Evolutionary conservation across 192 early-diverging fungal genomes (phyloP), one percentile per base, ranked within the genome.

Genomic region (Mortierella hygrophila): DNA sequence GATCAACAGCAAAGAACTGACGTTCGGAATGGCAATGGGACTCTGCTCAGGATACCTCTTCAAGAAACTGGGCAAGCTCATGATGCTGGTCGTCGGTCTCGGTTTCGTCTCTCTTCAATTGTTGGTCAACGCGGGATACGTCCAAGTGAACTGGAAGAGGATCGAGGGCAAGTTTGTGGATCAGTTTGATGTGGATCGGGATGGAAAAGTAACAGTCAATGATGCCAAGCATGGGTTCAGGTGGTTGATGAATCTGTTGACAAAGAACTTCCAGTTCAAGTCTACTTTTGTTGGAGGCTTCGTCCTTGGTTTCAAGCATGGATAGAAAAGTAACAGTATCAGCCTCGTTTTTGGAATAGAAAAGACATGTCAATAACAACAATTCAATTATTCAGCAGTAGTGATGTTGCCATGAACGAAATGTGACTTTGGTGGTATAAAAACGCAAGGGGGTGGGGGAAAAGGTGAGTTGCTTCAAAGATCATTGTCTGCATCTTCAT

Each of bases 211-310:
- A 3, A 91, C 89, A 0, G 41, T 40, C 42, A 76, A 73, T 4
- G 88, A 91, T 71, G 68, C 83, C 11, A 78, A 78, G 46, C 79
- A 81, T 44, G 88, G 78, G 18, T 88, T 88, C 79, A 44, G 83
- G 20, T 74, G 70, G 32, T 63, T 91, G 32, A 76, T 89, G 20
- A 77, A 71, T 13, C 38, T 92, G 13, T 78, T 92, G 78, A 92
- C 91, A 23, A 68, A 57, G 4, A 90, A 91, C 47, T 79, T 92
- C 26, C 91, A 91, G 72, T 92, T 92, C 84, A 92, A 92, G 74
- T 87, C 89, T 4, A 87, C 89, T 6, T 92, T 91, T 74, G 57
- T 88, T 7, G 88, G 54, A 35, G 91, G 91, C 6, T 90, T 90
- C n/a, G 78, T 87, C 32, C 44, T 79, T 38, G 91, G 91, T 46